Base-by-base conservation (phyloP, 2,329 filamentous ascomycete genomes). In the Alternaria sp. region DNA sequence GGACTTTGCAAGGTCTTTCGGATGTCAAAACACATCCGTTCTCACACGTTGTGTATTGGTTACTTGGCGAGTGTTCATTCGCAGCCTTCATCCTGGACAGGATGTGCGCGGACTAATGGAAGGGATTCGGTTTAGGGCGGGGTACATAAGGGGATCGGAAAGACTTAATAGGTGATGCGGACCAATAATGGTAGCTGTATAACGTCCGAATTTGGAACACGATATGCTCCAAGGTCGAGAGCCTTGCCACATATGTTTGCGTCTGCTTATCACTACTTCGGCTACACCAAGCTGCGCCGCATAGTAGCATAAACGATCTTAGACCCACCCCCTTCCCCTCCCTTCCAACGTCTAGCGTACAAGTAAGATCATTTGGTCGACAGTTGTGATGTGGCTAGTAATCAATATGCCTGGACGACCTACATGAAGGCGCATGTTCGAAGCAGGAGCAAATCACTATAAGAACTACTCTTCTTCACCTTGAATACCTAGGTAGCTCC, bases 201-300 rank as follows among this genome's bases (percentile, higher is more conserved):
- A 73, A 75, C 71, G 72, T 76, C 69, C 59, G 65, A 69, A 59
- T 64, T 68, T 65, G 67, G 63, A 67, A 72, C 66, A 65, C 67
- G 59, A 65, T 65, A 71, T 71, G 72, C 62, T 72, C 66, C 60
- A 69, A 69, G 75, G 67, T 69, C 67, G 65, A 66, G 69, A 73
- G 13, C 7, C 32, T 15, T 30, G 47, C 25, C 47, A 50, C 25
- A 50, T 19, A 21, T 26, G 47, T 17, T 30, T 15, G n/a, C 19
- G 47, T 0, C 25, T 13, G 30, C 25, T 30, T 50, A 12, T 13
- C 47, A 50, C 15, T 30, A 50, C 26, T 19, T 50, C 25, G 9
- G 15, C 26, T 30, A 26, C 47, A 50, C 25, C n/a, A 13, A 50
- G 47, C 47, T 50, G 47, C 47, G 47, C 47, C 47, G 40, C 15